Evolutionary conservation across 768 basidiomycete genomes (phyloP).

Genomic region (Podaxis sp.): DNA sequence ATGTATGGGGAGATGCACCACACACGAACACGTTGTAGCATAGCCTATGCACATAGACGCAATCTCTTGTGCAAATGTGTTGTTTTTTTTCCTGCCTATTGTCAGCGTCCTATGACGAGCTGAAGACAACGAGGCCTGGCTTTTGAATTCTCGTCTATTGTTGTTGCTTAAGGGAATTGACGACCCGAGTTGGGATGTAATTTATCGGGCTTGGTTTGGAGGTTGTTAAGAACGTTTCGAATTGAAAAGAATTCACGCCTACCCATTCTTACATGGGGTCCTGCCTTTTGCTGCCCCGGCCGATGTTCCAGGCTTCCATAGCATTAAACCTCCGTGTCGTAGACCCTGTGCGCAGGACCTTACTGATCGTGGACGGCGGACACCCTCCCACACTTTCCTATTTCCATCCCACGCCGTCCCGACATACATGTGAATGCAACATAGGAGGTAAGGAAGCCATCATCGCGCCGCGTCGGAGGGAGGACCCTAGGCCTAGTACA

Average conservation of each 20-base stretch:
- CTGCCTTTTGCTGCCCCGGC: not conserved
- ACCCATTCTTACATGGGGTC: not conserved
- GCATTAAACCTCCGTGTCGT: not conserved
- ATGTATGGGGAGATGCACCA: not conserved
- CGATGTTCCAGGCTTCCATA: not conserved
- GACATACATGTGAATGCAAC: not conserved
- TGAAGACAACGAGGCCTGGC: not conserved
- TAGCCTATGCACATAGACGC: not conserved
- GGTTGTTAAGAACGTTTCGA: not conserved
- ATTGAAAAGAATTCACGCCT: not conserved
- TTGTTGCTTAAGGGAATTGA: not conserved
- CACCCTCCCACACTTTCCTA: not conserved
- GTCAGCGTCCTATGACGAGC: not conserved
- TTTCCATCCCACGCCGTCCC: not conserved
- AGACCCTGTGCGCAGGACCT: not conserved
- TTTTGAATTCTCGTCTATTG: not conserved
- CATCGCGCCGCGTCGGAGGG: not conserved
- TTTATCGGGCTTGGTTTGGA: not conserved
- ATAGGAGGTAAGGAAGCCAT: not conserved
- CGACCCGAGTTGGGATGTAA: not conserved
- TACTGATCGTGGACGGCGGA: not conserved
- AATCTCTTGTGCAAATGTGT: not conserved
- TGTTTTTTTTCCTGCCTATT: not conserved
- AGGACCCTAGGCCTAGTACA: constrained; percentile 2
- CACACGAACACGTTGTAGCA: not conserved